phyloP scores from a whole-genome alignment of 2,329 filamentous ascomycete species.

The Fusarium sp. region DNA sequence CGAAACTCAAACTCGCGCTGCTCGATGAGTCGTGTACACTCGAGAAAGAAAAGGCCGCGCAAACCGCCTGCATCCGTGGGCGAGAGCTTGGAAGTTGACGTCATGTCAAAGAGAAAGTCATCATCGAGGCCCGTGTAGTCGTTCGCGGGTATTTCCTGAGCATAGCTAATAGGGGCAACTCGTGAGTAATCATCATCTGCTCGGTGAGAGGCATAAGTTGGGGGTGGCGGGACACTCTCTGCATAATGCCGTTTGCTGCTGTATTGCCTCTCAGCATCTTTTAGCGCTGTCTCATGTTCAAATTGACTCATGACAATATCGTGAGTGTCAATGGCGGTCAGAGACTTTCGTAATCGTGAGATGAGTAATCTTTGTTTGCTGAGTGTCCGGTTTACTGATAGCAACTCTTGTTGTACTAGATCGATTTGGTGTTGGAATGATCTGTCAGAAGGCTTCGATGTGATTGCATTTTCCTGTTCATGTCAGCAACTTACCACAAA shows the following conservation, averaged over 20 bases:
- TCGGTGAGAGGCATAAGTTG: conserved; percentile 11
- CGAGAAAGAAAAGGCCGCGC: conserved; percentile 54
- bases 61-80: conserved; percentile 54
- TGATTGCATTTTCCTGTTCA: conserved; percentile 55
- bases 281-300: conserved; percentile 23
- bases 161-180: conserved; percentile 1
- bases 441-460: conserved; percentile 54
- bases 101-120: conserved; percentile 45
- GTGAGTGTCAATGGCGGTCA: conserved; percentile 31
- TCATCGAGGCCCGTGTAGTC: conserved; percentile 42
- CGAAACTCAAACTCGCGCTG: conserved; percentile 52
- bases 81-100: conserved; percentile 50
- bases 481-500: conserved; percentile 25
- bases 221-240: conserved; percentile 5
- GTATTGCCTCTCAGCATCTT: conserved; percentile 14
- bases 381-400: conserved; percentile 53
- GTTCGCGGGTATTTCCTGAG: conserved; percentile 21
- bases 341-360: conserved; percentile 41
- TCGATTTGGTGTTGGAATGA: conserved; percentile 56
- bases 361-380: conserved; percentile 50
- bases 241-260: conserved; percentile 7
- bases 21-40: conserved; percentile 54
- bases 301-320: conserved; percentile 26
- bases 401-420: conserved; percentile 56
- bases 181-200: conserved; percentile 16